Evolutionary conservation across 805 yeast species (phyloP).

Genomic region (Spathaspora gorwiae): DNA sequence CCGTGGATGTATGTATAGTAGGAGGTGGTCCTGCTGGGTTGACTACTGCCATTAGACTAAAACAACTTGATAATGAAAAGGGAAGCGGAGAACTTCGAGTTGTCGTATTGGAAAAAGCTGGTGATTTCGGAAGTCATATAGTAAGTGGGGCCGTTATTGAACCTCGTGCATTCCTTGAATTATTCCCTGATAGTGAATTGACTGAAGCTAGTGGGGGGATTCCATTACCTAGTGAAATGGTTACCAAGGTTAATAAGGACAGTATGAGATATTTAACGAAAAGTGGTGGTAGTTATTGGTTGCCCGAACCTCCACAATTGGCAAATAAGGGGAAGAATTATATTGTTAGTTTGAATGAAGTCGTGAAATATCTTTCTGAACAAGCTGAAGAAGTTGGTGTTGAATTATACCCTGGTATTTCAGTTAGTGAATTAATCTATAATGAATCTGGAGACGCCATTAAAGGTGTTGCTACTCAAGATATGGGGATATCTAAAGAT

Average conservation of each 20-base stretch:
- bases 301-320: conserved; percentile 95
- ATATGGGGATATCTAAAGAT: conserved; percentile 73
- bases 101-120: conserved; percentile 85
- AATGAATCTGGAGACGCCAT: conserved; percentile 51
- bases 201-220: conserved; percentile 52
- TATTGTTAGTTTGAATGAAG: conserved; percentile 77
- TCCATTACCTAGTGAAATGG: conserved; percentile 74
- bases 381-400: conserved; percentile 92
- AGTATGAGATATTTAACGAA: conserved; percentile 66
- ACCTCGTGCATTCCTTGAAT: conserved; percentile 80
- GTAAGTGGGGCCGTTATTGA: conserved; percentile 93
- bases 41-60: conserved; percentile 85
- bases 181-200: conserved; percentile 59
- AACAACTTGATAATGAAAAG: conserved; percentile 70
- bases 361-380: conserved; percentile 77
- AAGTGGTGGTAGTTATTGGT: conserved; percentile 49
- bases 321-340: conserved; percentile 74
- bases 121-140: conserved; percentile 89
- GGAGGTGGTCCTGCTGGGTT: conserved; percentile 99
- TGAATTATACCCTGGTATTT: conserved; percentile 85
- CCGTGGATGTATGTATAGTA: conserved; percentile 90
- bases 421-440: conserved; percentile 76
- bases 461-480: conserved; percentile 90
- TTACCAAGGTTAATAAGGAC: conserved; percentile 72
- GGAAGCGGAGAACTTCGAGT: conserved; percentile 73